These are phyloP conservation scores for Leucocoprinus leucothites DNA, from an alignment of 768 basidiomycete genomes.

Conservation along the genomic window DNA sequence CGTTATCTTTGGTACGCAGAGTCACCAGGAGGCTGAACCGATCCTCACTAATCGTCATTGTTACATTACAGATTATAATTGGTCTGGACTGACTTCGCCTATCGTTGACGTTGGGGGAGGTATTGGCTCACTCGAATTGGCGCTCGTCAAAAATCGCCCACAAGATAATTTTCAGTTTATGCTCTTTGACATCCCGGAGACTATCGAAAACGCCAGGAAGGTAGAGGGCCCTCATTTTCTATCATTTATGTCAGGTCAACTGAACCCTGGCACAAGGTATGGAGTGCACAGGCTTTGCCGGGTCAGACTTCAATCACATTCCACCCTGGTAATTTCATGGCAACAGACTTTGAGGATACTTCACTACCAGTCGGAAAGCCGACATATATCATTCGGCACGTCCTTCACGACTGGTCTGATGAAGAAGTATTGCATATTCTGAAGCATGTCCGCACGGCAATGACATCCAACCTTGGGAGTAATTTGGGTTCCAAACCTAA, in stretches of 20 bases:
- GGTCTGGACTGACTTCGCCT: neutral
- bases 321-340: slow-evolving; percentile 4
- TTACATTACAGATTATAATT: slow-evolving; percentile 1
- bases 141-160: neutral
- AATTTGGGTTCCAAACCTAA: neutral
- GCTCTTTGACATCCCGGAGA: slow-evolving; percentile 1
- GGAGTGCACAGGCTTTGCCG: neutral
- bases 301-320: neutral
- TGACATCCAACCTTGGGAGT: neutral
- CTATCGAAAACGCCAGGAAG: slow-evolving; percentile 3
- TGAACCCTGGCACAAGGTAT: neutral
- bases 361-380: slow-evolving; percentile 1
- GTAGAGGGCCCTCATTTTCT: neutral
- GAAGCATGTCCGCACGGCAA: slow-evolving; percentile 4
- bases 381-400: slow-evolving; percentile 8
- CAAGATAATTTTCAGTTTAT: neutral
- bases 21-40: neutral
- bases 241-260: neutral
- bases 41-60: neutral
- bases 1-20: neutral
- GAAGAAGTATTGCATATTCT: neutral
- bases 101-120: slow-evolving; percentile 6
- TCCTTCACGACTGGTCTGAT: slow-evolving; percentile 10
- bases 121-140: slow-evolving; percentile 1
- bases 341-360: neutral